Percentiles rank a stretch among this genome's conserved stretches.
phyloP scores from a whole-genome alignment of 805 yeast species.

The Candida pseudofarinosa region DNA sequence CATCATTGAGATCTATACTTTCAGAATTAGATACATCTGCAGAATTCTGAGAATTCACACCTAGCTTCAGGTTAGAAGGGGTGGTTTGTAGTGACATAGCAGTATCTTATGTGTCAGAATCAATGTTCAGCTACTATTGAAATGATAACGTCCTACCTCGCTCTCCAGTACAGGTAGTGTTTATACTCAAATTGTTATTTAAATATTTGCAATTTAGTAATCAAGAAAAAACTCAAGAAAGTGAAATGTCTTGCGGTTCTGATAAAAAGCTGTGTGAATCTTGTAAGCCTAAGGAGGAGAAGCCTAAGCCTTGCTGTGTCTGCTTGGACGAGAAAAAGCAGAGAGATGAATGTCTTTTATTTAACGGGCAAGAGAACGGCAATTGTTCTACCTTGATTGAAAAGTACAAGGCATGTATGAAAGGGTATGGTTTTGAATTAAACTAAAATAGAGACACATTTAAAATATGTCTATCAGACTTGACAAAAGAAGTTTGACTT shows the following conservation, averaged over 20 bases:
- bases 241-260: slow-evolving; percentile 6
- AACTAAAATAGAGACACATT: slow-evolving; percentile 9
- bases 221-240: neutral
- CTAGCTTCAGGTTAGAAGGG: slow-evolving; percentile 1
- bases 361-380: slow-evolving; percentile 78
- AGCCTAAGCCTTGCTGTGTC: slow-evolving; percentile 96
- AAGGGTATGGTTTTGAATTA: slow-evolving; percentile 76
- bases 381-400: slow-evolving; percentile 71
- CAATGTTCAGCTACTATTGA: neutral
- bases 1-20: slow-evolving; percentile 30
- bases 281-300: slow-evolving; percentile 18
- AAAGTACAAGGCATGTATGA: slow-evolving; percentile 85
- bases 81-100: slow-evolving; percentile 9
- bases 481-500: too few species aligned
- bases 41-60: neutral
- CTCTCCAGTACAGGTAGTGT: neutral
- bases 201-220: neutral
- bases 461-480: too few species aligned
- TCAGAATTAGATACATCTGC: slow-evolving; percentile 18
- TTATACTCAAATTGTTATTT: neutral
- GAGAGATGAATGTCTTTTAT: slow-evolving; percentile 83
- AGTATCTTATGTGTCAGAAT: neutral
- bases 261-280: slow-evolving; percentile 4
- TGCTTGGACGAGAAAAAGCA: slow-evolving; percentile 77
- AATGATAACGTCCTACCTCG: neutral